Evolutionary conservation across 1,284 basidiomycete species (phyloP), one percentile per base, ranked within the genome.

Genomic region (Coniferiporia sulphurascens): DNA sequence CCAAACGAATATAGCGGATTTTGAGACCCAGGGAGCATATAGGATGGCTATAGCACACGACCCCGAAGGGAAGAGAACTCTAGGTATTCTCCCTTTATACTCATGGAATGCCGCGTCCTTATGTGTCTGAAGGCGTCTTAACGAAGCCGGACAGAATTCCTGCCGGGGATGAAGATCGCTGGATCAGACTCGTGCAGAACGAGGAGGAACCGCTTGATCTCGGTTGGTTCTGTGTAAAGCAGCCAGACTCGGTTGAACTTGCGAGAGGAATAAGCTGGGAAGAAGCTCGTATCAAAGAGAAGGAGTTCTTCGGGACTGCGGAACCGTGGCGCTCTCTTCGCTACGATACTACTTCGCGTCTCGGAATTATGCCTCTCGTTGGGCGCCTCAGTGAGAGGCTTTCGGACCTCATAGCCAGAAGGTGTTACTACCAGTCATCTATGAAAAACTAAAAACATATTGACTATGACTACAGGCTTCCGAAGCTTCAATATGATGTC

Each of bases 141-240:
- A 91, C 89, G 0, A 92, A 91, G 67, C 86, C 89, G 0, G 89
- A 92, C 66, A 81, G 84, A 3, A 87, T 91, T 51, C 81, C 80
- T 0, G 4, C 65, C 0, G 87, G 86, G 0, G 84, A 89, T 35
- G 84, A 89, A 62, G 65, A 68, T 0, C 65, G 65, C 1, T 91
- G 89, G 89, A 61, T 89, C 7, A 68, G 69, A 0, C 78, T 86
- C 49, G 78, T 89, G 35, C 72, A 77, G 5, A 82, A 85, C 59
- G 80, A 85, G 46, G 74, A 74, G 6, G 80, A 85, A 53, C 66
- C 78, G 0, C 73, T 89, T 1, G 71, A 76, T 7, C 81, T 89
- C 58, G 83, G 83, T 7, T 91, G 87, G 86, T 90, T 78, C 66
- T 85, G 82, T 53, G 86, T 89, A 8, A 89, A 89, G 65, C 87